A percentile compares a stretch with the other conserved stretches of the same genome.
Conservation (phyloP, 176 grass and related monocot genomes). For the Aechmea fasciata region DNA sequence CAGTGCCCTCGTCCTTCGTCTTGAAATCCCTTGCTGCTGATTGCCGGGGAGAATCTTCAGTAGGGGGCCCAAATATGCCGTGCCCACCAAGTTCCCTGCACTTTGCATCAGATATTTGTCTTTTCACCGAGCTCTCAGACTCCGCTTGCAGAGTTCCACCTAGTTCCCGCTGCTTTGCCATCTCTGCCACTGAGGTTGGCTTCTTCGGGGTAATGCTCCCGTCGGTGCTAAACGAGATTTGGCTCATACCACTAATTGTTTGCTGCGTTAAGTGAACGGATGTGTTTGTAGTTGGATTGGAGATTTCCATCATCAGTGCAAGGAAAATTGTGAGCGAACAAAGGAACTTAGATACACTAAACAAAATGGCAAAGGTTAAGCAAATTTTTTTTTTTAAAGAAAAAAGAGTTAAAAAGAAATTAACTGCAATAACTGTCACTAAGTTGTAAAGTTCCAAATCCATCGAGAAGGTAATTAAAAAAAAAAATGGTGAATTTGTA, state of each 20-base stretch:
- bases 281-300: neutral
- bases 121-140: constrained; percentile 58
- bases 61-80: constrained; percentile 68
- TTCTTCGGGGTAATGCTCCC: constrained; percentile 66
- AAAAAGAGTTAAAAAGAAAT: too few species aligned
- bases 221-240: constrained; percentile 74
- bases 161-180: constrained; percentile 87
- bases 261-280: constrained; percentile 26
- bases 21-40: constrained; percentile 23
- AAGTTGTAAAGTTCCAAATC: too few species aligned
- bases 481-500: too few species aligned
- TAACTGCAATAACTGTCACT: too few species aligned
- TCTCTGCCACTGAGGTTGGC: constrained; percentile 60
- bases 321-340: too few species aligned
- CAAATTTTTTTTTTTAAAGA: too few species aligned
- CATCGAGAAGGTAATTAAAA: too few species aligned
- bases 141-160: constrained; percentile 54
- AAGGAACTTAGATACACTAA: neutral
- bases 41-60: constrained; percentile 34
- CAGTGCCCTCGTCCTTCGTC: neutral
- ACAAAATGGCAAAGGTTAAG: too few species aligned
- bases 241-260: constrained; percentile 76
- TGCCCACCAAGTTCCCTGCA: constrained; percentile 77
- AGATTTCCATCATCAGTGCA: neutral
- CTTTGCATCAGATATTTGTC: constrained; percentile 63